Percentiles rank a stretch among this genome's conserved stretches.
Evolutionary conservation across 768 basidiomycete genomes (phyloP).

Genomic region (Pleurotus tuber-regium): DNA sequence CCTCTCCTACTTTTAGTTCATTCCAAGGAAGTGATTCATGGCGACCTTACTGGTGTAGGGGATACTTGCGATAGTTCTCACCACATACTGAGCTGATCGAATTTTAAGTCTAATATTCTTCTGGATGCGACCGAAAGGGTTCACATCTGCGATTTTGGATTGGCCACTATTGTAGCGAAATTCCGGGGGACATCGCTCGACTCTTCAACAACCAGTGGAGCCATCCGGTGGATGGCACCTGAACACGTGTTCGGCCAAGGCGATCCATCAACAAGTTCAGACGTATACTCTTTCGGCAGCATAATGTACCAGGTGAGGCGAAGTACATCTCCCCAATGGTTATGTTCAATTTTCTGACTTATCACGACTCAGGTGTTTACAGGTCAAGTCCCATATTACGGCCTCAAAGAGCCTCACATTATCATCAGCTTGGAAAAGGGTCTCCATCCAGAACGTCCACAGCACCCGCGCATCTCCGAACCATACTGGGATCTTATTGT

Average conservation of each 20-base stretch:
- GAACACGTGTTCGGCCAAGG: slow-evolving; percentile 1
- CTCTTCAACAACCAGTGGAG: neutral
- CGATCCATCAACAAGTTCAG: slow-evolving; percentile 12
- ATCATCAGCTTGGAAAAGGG: slow-evolving; percentile 8
- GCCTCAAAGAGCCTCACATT: slow-evolving; percentile 5
- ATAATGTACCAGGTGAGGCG: slow-evolving; percentile 21
- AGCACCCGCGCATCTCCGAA: neutral
- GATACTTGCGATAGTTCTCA: too few relatives aligned
- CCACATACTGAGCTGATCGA: neutral
- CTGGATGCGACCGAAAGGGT: neutral
- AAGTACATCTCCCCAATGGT: neutral
- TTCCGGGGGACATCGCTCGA: slow-evolving; percentile 1
- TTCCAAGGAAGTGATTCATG: neutral
- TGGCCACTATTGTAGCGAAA: neutral
- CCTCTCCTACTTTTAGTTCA: neutral
- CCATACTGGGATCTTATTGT: slow-evolving; percentile 11
- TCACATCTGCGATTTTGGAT: slow-evolving; percentile 1
- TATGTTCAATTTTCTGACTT: neutral
- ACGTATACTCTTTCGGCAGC: slow-evolving; percentile 37
- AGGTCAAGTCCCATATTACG: slow-evolving; percentile 11
- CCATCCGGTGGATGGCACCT: slow-evolving; percentile 7
- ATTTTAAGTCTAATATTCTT: neutral
- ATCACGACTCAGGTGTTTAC: slow-evolving; percentile 6
- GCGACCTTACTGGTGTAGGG: slow-evolving; percentile 1
- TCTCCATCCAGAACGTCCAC: slow-evolving; percentile 6